Evolutionary conservation across 2,329 filamentous ascomycete species (phyloP).

Genomic region (Sclerotinia glacialis): DNA sequence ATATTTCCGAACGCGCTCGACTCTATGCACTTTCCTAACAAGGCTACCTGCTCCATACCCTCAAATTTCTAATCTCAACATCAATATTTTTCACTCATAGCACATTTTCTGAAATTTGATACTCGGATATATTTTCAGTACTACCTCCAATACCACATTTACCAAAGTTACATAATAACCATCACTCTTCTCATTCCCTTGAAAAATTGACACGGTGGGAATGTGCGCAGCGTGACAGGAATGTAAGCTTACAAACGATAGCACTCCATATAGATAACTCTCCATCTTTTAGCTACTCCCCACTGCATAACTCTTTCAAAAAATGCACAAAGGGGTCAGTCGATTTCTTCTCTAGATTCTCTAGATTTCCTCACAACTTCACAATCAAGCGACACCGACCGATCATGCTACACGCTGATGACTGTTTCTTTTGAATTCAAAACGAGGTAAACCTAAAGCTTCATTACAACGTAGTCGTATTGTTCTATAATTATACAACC

Average conservation of each 20-base stretch:
- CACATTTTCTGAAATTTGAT: not conserved
- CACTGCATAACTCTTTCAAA: not conserved
- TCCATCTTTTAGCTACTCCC: not conserved
- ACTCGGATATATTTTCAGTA: no score
- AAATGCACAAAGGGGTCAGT: not conserved
- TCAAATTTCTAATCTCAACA: not conserved
- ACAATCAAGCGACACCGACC: no score
- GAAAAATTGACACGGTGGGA: not conserved
- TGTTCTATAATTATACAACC: no score
- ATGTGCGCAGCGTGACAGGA: no score
- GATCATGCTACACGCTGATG: no score
- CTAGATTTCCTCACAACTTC: no score
- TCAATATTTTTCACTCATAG: not conserved
- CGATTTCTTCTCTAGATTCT: not conserved
- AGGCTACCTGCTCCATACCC: not conserved
- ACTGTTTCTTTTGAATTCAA: no score
- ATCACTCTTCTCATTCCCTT: not conserved
- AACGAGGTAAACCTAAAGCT: no score
- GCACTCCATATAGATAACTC: not conserved
- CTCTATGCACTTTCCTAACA: not conserved
- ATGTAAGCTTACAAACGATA: not conserved
- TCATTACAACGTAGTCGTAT: no score
- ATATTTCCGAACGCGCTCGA: not conserved
- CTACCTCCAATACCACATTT: not conserved
- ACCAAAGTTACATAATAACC: no score